phyloP scores from a whole-genome alignment of 2,329 filamentous ascomycete genomes.

The Massarina eburnea region DNA sequence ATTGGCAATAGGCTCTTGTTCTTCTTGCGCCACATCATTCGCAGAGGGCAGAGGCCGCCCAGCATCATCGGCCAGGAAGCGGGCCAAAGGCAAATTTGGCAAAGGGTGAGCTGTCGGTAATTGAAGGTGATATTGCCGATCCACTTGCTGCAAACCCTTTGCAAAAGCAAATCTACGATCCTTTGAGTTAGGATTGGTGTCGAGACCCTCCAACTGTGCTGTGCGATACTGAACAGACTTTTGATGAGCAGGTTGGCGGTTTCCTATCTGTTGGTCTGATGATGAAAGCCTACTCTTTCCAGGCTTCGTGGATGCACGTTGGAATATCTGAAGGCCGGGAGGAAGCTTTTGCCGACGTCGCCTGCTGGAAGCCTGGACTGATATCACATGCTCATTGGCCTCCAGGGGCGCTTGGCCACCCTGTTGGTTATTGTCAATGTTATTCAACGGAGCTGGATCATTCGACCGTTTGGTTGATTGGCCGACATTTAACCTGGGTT shows the following conservation, averaged over 20 bases:
- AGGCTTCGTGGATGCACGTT: constrained; percentile 1
- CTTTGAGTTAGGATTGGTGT: constrained; percentile 37
- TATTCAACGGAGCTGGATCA: constrained; percentile 17
- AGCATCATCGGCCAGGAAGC: constrained; percentile 35
- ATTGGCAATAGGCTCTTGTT: not conserved
- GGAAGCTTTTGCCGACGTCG: constrained; percentile 1
- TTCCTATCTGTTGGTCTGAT: constrained; percentile 4
- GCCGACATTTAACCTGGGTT: constrained; percentile 14
- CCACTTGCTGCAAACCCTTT: constrained; percentile 30
- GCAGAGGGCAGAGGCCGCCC: constrained; percentile 22
- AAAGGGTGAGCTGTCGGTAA: constrained; percentile 11
- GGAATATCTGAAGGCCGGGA: constrained; percentile 14
- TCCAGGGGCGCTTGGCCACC: not conserved
- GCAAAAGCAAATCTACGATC: constrained; percentile 44
- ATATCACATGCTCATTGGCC: not conserved
- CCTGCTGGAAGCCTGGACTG: not conserved
- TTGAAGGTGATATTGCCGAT: constrained; percentile 25
- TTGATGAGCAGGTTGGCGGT: not conserved
- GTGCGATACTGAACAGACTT: constrained; percentile 23
- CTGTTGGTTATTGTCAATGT: constrained; percentile 24
- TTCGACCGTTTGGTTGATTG: not conserved
- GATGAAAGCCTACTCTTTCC: not conserved
- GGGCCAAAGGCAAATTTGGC: constrained; percentile 32
- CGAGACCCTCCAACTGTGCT: constrained; percentile 49
- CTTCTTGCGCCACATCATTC: constrained; percentile 17